Conservation (phyloP, 2,329 filamentous ascomycete genomes). For the Fusarium sp. region DNA sequence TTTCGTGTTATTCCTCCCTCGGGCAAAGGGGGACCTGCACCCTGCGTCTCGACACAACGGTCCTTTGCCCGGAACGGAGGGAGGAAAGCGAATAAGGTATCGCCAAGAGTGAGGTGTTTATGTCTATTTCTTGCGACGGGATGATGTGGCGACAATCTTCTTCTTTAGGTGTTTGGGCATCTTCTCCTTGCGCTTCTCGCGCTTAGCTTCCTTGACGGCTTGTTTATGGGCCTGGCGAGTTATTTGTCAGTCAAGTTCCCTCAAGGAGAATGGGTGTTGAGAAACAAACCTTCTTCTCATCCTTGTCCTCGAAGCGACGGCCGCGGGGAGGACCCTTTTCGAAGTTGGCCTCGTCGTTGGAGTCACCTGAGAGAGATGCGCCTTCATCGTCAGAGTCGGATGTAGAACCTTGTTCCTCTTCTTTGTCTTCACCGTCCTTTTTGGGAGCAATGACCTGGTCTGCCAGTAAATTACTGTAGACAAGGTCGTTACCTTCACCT, state of each 20-base stretch:
- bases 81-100: neutral
- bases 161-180: conserved; percentile 98
- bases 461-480: conserved; percentile 86
- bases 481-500: conserved; percentile 77
- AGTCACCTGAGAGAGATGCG: conserved; percentile 55
- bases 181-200: conserved; percentile 91
- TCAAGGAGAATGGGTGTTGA: neutral
- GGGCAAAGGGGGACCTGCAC: neutral
- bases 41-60: conserved; percentile 13
- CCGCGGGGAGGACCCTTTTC: conserved; percentile 76
- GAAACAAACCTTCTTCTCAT: conserved; percentile 75
- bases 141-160: conserved; percentile 72
- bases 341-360: conserved; percentile 62
- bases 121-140: conserved; percentile 68
- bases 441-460: conserved; percentile 62
- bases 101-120: neutral
- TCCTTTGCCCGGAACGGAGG: neutral
- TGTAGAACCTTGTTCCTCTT: conserved; percentile 49
- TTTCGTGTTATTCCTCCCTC: neutral
- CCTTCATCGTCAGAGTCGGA: conserved; percentile 59
- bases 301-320: conserved; percentile 89
- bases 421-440: conserved; percentile 48
- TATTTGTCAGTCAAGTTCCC: conserved; percentile 33
- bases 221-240: conserved; percentile 72
- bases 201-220: conserved; percentile 93